A percentile compares a stretch with the other conserved stretches of the same genome.
Evolutionary conservation across 2,329 filamentous ascomycete genomes (phyloP).

Genomic region (Penicillium sp.): DNA sequence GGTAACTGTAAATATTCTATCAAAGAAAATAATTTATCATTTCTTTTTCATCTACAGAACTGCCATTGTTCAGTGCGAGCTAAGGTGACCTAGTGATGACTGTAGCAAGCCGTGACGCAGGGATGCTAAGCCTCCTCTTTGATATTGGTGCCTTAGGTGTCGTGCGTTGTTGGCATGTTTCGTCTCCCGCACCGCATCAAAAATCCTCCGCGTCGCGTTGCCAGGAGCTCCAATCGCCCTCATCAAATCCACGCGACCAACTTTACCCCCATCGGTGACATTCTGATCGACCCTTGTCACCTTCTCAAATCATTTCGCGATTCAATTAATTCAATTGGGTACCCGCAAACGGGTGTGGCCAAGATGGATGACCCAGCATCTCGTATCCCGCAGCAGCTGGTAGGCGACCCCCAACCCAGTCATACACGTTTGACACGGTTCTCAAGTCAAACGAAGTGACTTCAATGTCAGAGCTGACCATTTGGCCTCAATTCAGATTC

Average conservation of each 20-base stretch:
- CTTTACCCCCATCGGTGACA: constrained; percentile 19
- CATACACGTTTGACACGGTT: constrained; percentile 11
- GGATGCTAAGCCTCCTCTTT: no score
- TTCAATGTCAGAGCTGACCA: constrained; percentile 18
- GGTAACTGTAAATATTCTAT: no score
- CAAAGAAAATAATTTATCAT: not conserved
- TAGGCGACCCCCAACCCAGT: constrained; percentile 36
- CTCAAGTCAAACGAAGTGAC: constrained; percentile 1
- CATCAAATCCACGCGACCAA: constrained; percentile 19
- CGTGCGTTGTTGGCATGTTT: constrained; percentile 22
- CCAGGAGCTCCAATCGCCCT: constrained; percentile 32
- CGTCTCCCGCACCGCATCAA: constrained; percentile 33
- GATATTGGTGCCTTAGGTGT: constrained; percentile 34
- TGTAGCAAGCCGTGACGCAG: no score
- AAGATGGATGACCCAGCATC: constrained; percentile 55
- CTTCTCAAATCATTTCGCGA: constrained; percentile 18
- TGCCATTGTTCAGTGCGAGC: not conserved
- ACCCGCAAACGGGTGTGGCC: constrained; percentile 29
- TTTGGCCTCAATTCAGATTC: constrained; percentile 62
- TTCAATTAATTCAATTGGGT: constrained; percentile 19
- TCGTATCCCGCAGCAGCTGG: constrained; percentile 53
- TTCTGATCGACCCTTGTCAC: constrained; percentile 12
- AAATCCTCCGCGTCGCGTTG: constrained; percentile 49
- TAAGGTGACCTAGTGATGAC: not conserved
- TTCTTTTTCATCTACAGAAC: not conserved